A percentile compares a stretch with the other conserved stretches of the same genome.
These are phyloP conservation scores for Yarrowia sp. DNA, from an alignment of 805 yeast genomes.

Conservation along the genomic window DNA sequence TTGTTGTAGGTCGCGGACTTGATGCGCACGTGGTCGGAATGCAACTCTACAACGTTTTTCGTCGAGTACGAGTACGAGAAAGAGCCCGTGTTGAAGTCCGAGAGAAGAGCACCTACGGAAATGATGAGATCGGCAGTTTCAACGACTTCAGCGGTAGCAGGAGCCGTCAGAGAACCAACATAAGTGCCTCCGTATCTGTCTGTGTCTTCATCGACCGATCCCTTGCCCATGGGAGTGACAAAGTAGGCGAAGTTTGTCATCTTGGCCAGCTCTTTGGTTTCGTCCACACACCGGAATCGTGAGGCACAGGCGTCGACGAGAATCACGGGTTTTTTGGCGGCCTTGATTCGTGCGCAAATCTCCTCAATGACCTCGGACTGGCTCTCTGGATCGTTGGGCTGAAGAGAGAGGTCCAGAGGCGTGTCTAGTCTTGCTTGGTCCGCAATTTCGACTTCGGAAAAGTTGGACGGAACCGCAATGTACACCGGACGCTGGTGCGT, in stretches of 20 bases:
- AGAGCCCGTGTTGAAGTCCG: conserved; percentile 89
- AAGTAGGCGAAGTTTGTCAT: conserved; percentile 75
- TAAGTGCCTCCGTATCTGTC: conserved; percentile 80
- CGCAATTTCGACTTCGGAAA: conserved; percentile 62
- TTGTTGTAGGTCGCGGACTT: conserved; percentile 52
- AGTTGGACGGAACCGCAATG: conserved; percentile 77
- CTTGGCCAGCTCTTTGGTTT: conserved; percentile 59
- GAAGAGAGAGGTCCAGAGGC: conserved; percentile 60
- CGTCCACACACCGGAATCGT: conserved; percentile 66
- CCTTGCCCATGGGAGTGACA: conserved; percentile 90
- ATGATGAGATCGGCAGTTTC: conserved; percentile 71
- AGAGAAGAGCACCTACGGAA: conserved; percentile 76
- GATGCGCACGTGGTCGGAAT: conserved; percentile 53
- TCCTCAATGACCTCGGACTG: conserved; percentile 60
- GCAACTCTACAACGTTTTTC: conserved; percentile 53
- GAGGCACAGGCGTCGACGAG: conserved; percentile 85
- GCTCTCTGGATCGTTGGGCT: conserved; percentile 57
- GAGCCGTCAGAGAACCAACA: conserved; percentile 74
- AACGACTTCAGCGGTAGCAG: conserved; percentile 67
- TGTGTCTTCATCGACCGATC: conserved; percentile 67
- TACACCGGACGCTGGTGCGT: conserved; percentile 76
- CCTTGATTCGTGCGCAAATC: conserved; percentile 50
- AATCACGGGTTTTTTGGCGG: conserved; percentile 67
- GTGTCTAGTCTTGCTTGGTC: conserved; percentile 50
- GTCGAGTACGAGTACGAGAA: conserved; percentile 55